Evolutionary conservation across 2,329 filamentous ascomycete genomes (phyloP), one percentile per base, ranked within the genome.

Genomic region (Raffaelea albimanens): DNA sequence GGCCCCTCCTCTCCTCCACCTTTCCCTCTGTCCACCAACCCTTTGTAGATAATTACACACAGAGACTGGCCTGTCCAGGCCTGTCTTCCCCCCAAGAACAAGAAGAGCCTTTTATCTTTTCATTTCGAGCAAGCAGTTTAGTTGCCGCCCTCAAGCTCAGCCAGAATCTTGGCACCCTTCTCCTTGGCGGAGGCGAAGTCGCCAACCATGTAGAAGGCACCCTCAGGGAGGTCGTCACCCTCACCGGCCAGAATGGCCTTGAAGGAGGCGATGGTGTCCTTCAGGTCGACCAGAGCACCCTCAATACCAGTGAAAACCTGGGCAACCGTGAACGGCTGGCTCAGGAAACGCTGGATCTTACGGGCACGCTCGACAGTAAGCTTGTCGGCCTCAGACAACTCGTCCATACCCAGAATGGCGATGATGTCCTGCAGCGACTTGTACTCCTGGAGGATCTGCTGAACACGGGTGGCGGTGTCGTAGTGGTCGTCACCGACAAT

Each of bases 341-440:
- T 87, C 80, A 98, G 80, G 89, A 98, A 98, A 85, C 90, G 87
- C 82, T 98, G 93, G 69, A 98, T 85, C 83, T 97, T 97, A 80
- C 93, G 91, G 72, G 93, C 93, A 83, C 93, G 93, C 85, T 98
- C 93, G 80, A 98, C 93, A 62, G 93, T 97, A 65, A 98, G 83
- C 85, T 98, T 96, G 74, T 98, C 93, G 63, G 87, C 86, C 80
- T 97, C 93, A 57, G 93, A 97, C 75, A 98, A 76, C 72, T 98
- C 93, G 73, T 98, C 93, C 93, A 98, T 97, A 85, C 91, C 91
- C 69, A 97, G 76, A 89, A 98, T 98, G 73, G 93, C 93, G 80
- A 96, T 96, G 83, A 98, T 98, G 79, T 98, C 93, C 79, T 98
- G 93, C 60, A 98, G 88, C 57, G 91, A 97, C 87, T 97, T 97